Evolutionary conservation across 2,329 filamentous ascomycete genomes (phyloP), one percentile per base, ranked within the genome.

Genomic region (Ophiostoma tasmaniense): DNA sequence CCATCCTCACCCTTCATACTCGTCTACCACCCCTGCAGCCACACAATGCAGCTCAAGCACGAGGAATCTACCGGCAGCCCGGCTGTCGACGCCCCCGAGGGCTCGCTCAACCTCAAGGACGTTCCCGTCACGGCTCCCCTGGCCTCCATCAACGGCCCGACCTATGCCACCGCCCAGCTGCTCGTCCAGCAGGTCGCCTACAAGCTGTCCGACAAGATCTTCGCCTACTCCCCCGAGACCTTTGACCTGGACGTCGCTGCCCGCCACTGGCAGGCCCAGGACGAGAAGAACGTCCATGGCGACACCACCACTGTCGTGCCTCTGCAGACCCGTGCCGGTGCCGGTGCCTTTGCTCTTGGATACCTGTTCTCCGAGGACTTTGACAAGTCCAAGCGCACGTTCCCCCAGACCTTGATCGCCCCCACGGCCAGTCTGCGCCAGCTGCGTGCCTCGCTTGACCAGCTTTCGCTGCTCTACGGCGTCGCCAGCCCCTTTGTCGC

Each of bases 361-460:
- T 99, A 99, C 81, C 91, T 98, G 78, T 99, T 98, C 84, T 97
- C 93, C 71, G 92, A 92, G 76, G 95, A 99, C 80, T 97, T 97
- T 76, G 93, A 98, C 78, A 80, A 97, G 75, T 88, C 86, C 82
- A 97, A 95, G 84, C 89, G 93, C 73, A 89, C 95, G 77, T 89
- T 97, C 70, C 94, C 95, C 2, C 95, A 99, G 84, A 89, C 92
- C 20, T 88, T 99, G 72, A 81, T 99, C 72, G 94, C 93, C 11
- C 92, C 93, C 2, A 93, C 93, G 0, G 88, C 91, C 64, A 94
- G 89, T 73, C 82, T 99, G 73, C 87, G 88, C 71, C 89, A 90
- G 76, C 85, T 99, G 76, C 90, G 93, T 59, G 82, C 89, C n/a
- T 86, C 91, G 35, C 84, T 99, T 66, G 94, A 98, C 78, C 93